Base-by-base conservation (phyloP, 1,284 basidiomycete genomes). In the Pterulicium gracile region DNA sequence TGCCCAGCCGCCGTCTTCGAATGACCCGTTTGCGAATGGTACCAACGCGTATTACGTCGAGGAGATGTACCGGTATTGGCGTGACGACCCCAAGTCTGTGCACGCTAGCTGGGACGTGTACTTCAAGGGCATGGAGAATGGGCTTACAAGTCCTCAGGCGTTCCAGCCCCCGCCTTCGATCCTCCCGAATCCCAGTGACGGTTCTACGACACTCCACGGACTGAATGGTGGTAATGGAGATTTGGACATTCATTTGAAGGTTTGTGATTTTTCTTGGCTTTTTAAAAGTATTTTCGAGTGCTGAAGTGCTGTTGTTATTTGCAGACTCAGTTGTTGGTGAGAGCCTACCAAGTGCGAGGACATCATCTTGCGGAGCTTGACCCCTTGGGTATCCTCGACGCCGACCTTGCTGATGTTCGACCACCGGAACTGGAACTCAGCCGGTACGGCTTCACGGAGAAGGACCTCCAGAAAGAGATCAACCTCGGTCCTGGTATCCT, bases 311-410 rank as follows among this genome's bases (percentile, higher is more conserved):
- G 19, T 36, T 45, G 36, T 51, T 4, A 43, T 53, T 18, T 42
- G 46, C 52, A 96, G 93, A 83, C 92, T 18, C 94, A 97, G 86
- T 76, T 97, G 24, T 81, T 97, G 52, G 91, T 98, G 49, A 87
- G 95, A 55, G 95, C 96, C 4, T 98, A 96, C 69, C 95, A 98
- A 81, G 95, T 99, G 22, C 89, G 94, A 49, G 95, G 96, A 24
- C 96, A 99, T 63, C 91, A 96, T 61, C 78, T 95, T 54, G 96
- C 95, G 47, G 85, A 94, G 56, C 76, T 99, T 50, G 95, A 99
- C 61, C 95, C 95, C 27, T 79, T 99, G 21, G 91, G 91, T 40
- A 94, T 98, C 58, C 73, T 89, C 50, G 81, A 94, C 58, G 77
- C 91, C 43, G 94, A 98, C 61, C 78, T 96, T 44, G 79, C 78